Base-by-base conservation (phyloP, 2,329 filamentous ascomycete genomes). In the Phialemoniopsis sp. region DNA sequence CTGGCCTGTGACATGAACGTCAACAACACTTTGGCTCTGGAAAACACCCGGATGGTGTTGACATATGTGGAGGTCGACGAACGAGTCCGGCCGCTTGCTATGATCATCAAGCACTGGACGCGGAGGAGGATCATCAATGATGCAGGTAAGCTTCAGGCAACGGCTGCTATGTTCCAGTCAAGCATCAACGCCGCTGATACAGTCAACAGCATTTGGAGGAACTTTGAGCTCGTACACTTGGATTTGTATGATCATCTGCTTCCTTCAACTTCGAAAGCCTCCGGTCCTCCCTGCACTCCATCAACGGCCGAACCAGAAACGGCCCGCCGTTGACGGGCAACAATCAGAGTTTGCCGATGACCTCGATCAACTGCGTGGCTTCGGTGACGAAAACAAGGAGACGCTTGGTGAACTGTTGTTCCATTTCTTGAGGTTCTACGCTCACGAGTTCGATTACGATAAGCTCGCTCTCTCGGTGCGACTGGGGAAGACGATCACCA, bases 61-160 rank as follows among this genome's bases (percentile, higher is more conserved):
- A 95, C 89, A 1, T 98, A 98, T 64, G 89, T 98, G 45, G 83
- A 94, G 55, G 85, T 94, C 41, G 93, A 98, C 61, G 81, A 89
- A 30, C 82, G 93, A 45, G 89, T 98, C 40, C 82, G 93, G 32
- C 89, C 87, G 33, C 70, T 98, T 50, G 91, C 93, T 13, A 97
- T 98, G 89, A 87, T 95, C 44, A 80, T 98, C 66, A 98, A 98
- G 63, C 79, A 97, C 67, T 98, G 93, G 93, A 95, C 93, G 40
- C 88, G 93, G 64, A 79, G 80, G 62, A 82, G 93, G 60, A 85
- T 95, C 53, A 73, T 98, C 51, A 98, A 98, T 57, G 93, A 98
- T 70, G 93, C 93, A 59, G 91, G 90, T 95, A 72, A 70, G 85
- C 67, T 17, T n/a, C 30, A 30, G 34, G 13, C 10, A 8, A 13